Conservation (phyloP, 257 asterid species). For the Salvia hispanica region DNA sequence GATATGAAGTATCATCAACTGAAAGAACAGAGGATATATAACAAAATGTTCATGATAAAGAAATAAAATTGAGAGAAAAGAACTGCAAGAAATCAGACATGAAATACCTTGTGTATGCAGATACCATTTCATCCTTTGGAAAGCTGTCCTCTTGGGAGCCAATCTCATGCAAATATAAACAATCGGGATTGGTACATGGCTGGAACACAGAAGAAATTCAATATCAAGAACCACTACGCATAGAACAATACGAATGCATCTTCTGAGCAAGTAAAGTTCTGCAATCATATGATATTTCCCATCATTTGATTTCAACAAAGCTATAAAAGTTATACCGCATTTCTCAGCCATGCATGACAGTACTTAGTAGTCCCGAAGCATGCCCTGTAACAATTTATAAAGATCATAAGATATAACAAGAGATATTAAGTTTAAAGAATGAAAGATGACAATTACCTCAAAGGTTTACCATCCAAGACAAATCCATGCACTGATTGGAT, state of each 20-base stretch:
- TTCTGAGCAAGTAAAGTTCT: neutral
- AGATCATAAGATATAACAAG: slow-evolving; percentile 21
- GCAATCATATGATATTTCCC: slow-evolving; percentile 11
- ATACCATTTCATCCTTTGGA: slow-evolving; percentile 83
- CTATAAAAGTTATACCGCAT: slow-evolving; percentile 54
- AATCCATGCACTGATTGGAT: slow-evolving; percentile 94
- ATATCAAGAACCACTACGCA: slow-evolving; percentile 5
- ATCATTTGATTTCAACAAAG: slow-evolving; percentile 14
- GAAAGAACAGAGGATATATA: slow-evolving; percentile 34
- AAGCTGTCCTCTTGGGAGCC: slow-evolving; percentile 91
- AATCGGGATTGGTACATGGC: slow-evolving; percentile 93
- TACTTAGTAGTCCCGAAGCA: slow-evolving; percentile 91
- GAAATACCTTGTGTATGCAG: slow-evolving; percentile 80
- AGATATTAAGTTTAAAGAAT: neutral
- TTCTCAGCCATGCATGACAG: slow-evolving; percentile 93
- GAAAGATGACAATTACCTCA: slow-evolving; percentile 53
- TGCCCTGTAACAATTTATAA: slow-evolving; percentile 61
- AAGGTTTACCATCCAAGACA: slow-evolving; percentile 73
- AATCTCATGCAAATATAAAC: slow-evolving; percentile 86
- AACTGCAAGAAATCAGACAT: slow-evolving; percentile 29
- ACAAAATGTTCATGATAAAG: slow-evolving; percentile 20
- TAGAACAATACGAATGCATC: neutral
- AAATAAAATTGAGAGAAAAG: slow-evolving; percentile 11
- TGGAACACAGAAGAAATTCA: slow-evolving; percentile 39
- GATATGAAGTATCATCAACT: slow-evolving; percentile 5